These are phyloP conservation scores for Mycena galopus DNA, from an alignment of 768 basidiomycete genomes.

Conservation along the genomic window DNA sequence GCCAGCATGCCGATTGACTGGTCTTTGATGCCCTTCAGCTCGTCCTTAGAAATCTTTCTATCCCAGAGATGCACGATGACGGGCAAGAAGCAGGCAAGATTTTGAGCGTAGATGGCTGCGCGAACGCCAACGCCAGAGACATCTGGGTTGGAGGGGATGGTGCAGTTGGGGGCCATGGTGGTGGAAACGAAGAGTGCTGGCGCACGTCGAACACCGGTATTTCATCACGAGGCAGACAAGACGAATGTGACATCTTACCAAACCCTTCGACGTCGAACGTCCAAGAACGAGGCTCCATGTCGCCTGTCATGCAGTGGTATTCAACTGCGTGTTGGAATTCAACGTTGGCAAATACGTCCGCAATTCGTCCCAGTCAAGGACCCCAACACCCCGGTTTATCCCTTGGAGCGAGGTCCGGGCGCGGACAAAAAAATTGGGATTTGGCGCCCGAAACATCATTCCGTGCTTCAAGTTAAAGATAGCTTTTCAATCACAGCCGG, in stretches of 20 bases:
- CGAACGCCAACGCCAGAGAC: background rate
- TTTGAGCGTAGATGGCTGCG: no score
- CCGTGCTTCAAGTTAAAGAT: background rate
- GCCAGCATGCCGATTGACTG: no score
- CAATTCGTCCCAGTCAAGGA: background rate
- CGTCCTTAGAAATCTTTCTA: no score
- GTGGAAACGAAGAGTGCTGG: no score
- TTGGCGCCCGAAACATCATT: background rate
- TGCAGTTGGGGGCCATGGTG: no score
- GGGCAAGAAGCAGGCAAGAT: no score
- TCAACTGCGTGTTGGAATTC: slow-evolving; percentile 1
- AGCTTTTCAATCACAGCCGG: no score
- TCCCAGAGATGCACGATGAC: no score
- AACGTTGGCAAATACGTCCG: background rate
- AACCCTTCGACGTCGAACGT: background rate
- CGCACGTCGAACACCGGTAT: no score
- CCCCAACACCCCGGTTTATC: background rate
- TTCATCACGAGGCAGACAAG: no score
- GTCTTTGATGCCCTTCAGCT: no score
- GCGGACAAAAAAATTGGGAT: background rate
- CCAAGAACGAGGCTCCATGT: background rate
- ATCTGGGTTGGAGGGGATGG: background rate
- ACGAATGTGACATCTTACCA: background rate
- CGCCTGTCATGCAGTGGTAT: background rate
- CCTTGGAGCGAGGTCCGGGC: background rate